phyloP scores from a whole-genome alignment of 495 filamentous ascomycete species.

The Penicillium subrubescens region DNA sequence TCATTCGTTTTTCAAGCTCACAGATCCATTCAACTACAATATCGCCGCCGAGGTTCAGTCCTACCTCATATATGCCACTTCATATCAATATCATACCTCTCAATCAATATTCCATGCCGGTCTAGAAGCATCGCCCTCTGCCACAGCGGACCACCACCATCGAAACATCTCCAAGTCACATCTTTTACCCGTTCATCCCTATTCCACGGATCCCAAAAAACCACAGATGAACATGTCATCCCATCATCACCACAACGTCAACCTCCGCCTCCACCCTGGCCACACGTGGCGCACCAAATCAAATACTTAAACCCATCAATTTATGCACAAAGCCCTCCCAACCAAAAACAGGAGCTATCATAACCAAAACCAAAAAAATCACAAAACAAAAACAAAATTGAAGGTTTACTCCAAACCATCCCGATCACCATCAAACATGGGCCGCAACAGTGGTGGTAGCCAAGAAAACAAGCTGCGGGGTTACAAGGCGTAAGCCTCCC shows the following conservation, averaged over 20 bases:
- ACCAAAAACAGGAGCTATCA: not conserved
- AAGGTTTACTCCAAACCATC: slow-evolving; percentile 6
- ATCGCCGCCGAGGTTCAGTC: not conserved
- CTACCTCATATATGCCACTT: not conserved
- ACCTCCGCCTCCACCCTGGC: slow-evolving; percentile 4
- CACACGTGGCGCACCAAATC: slow-evolving; percentile 13
- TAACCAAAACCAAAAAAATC: not conserved
- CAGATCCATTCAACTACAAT: not conserved
- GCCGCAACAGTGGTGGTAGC: not conserved
- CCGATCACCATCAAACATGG: slow-evolving; percentile 9
- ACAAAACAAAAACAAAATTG: not conserved
- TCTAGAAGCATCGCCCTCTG: not conserved
- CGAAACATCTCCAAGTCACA: not conserved
- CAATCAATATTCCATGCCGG: not conserved
- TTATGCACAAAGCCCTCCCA: not conserved
- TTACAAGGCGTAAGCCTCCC: slow-evolving; percentile 22
- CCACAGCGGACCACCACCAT: not conserved
- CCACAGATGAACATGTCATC: slow-evolving; percentile 12
- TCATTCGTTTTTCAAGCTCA: not conserved
- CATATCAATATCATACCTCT: not conserved
- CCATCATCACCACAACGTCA: slow-evolving; percentile 12
- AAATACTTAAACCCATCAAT: not conserved
- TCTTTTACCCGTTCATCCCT: not conserved
- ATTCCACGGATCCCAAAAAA: not conserved
- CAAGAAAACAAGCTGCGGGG: slow-evolving; percentile 22